phyloP scores from a whole-genome alignment of 2,329 filamentous ascomycete genomes.

The Botryosphaeria dothidea region DNA sequence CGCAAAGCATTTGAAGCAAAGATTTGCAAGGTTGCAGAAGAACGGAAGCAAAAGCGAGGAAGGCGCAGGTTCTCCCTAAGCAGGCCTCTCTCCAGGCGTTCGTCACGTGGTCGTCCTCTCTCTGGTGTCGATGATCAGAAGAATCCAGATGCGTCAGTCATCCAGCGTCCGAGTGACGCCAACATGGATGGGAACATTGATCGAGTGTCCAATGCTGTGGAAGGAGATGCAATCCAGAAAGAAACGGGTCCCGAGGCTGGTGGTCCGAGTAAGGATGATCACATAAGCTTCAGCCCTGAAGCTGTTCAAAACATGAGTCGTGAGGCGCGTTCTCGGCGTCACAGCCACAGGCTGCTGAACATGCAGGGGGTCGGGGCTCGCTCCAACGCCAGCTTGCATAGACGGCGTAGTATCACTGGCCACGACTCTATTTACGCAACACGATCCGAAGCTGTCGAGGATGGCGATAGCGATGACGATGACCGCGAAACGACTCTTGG shows the following conservation, averaged over 20 bases:
- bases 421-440: not conserved
- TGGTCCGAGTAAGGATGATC: slow-evolving; percentile 19
- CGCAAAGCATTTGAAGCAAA: slow-evolving; percentile 63
- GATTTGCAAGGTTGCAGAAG: slow-evolving; percentile 55
- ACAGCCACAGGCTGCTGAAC: slow-evolving; percentile 28
- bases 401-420: slow-evolving; percentile 12
- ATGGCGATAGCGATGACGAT: not conserved
- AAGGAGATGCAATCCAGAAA: not conserved
- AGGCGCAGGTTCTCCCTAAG: not conserved
- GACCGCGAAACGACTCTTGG: not conserved
- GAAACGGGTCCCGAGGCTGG: not conserved
- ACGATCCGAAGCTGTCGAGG: not conserved
- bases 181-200: not conserved
- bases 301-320: slow-evolving; percentile 23
- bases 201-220: not conserved
- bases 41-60: slow-evolving; percentile 21
- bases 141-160: not conserved
- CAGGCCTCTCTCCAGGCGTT: slow-evolving; percentile 24
- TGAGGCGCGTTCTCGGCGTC: slow-evolving; percentile 15
- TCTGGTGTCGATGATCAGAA: not conserved
- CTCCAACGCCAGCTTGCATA: slow-evolving; percentile 29
- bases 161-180: not conserved
- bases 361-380: slow-evolving; percentile 39
- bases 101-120: not conserved
- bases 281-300: slow-evolving; percentile 33